Base-by-base conservation (phyloP, 192 early-diverging fungal genomes). In the Coemansia nantahalensis region DNA sequence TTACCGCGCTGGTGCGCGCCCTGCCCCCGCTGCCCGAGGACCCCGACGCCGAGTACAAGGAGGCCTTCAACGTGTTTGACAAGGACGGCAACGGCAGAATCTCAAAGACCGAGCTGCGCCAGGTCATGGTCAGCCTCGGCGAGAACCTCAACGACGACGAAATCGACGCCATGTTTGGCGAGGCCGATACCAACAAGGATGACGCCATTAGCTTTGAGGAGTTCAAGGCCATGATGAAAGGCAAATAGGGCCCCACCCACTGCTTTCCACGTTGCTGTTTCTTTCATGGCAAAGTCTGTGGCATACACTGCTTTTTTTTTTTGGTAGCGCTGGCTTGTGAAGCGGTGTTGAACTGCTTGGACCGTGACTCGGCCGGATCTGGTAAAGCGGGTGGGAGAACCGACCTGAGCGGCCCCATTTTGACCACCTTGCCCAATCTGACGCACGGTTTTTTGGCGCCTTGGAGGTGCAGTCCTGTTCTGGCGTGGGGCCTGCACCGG, bases 71-170 rank as follows among this genome's bases (percentile, higher is more conserved):
- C 68, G 88, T 95, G 32, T 95, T 98, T 67, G 94, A 95, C 81
- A 90, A 92, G 83, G 86, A 94, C 55, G 85, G 85, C 62, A 86
- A 90, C 63, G 93, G 95, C 45, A 83, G 77, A 67, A 96, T 98
- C 65, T 84, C 84, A 9, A 84, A 89, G 43, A 79, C 84, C 21
- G 94, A 98, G 77, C 84, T 98, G 36, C 80, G 86, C 38, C 86
- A 88, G 53, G 89, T 96, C 34, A 87, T 95, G 83, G 93, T 88
- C 51, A 86, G 80, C 62, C 83, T 95, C 42, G 95, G 94, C 62
- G 86, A 90, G 78, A 87, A 85, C 59, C 70, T 93, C 41, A 81
- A 81, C 40, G 82, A 85, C 22, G 81, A 69, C 32, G 90, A 93
- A 76, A 85, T 91, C 26, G 83, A 86, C 45, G 86, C 89, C 65